These are phyloP conservation scores for Globisporangium megalacanthum DNA, from an alignment of 352 stramenopile genomes.

Conservation along the genomic window DNA sequence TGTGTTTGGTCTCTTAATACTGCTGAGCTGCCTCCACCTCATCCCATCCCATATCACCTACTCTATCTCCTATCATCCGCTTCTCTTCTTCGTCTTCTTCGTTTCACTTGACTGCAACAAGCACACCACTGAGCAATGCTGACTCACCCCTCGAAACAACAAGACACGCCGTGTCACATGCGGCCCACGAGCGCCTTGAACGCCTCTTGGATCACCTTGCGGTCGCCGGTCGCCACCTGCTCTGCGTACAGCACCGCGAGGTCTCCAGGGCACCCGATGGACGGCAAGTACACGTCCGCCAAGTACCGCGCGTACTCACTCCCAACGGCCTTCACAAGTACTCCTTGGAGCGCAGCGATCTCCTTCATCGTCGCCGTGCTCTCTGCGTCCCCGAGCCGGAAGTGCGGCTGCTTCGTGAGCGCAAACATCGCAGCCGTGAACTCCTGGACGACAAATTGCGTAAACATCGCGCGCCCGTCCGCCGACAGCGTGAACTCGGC, in stretches of 20 bases:
- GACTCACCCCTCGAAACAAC: too few species aligned
- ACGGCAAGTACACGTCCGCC: constrained; percentile 53
- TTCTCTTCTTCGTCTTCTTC: too few species aligned
- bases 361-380: constrained; percentile 63
- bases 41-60: too few species aligned
- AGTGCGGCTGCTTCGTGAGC: constrained; percentile 56
- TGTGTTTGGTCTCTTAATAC: too few species aligned
- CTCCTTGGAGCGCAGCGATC: constrained; percentile 64
- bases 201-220: constrained; percentile 51
- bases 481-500: constrained; percentile 14
- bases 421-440: constrained; percentile 74
- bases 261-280: constrained; percentile 49
- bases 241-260: constrained; percentile 54
- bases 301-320: constrained; percentile 62
- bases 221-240: constrained; percentile 51
- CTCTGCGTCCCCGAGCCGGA: constrained; percentile 70
- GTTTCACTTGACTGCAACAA: too few species aligned
- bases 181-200: constrained; percentile 65
- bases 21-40: too few species aligned
- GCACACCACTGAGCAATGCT: too few species aligned
- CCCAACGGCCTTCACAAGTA: constrained; percentile 48
- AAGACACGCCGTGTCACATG: constrained; percentile 17
- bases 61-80: background rate
- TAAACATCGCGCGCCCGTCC: constrained; percentile 42
- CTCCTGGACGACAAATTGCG: constrained; percentile 54